Evolutionary conservation across 23 red algal species (phyloP), one percentile per base, ranked within the genome.

Genomic region (Pyropia yezoensis): DNA sequence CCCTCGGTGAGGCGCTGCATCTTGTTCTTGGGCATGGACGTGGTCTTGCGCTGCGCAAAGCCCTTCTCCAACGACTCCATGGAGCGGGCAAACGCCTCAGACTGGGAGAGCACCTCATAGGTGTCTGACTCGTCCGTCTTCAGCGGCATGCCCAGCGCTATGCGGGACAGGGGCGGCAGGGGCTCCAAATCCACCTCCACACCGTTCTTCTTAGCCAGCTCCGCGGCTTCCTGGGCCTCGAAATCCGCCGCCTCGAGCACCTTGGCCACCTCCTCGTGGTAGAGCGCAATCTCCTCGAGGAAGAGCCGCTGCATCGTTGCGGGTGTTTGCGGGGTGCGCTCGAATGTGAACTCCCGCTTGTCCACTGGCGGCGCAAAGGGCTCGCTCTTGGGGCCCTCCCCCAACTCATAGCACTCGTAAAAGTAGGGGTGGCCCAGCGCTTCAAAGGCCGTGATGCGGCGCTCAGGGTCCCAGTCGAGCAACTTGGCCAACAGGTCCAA

Each of bases 371-470:
- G 64, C 16, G 65, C 76, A 15, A 64, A 65, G 0, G 57, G 61
- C 52, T 83, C 63, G 24, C 3, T 62, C 49, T 50, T 68, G 3
- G 58, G 50, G 19, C 86, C 78, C 19, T 49, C 54, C 20, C 71
- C 83, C 18, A 18, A 47, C 14, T 67, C 33, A 56, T 77, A 75
- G 28, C 89, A 65, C 9, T 87, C 94, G 27, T 68, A 54, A 62
- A 98, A 98, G 64, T 98, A 98, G 27, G 83, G 81, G 65, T 91
- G 82, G 47, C 73, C 70, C 16, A 98, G 81, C 32, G 85, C 94
- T 66, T 91, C 58, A 18, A 71, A 30, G 23, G 94, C 94, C 3
- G 85, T 67, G 24, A 72, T 69, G 32, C 94, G 61, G 49, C 69
- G 72, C 12, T 83, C 77, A 2, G 94, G 94, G 64, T 98, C 94